Evolutionary conservation across 176 grass and related monocot genomes (phyloP).

Genomic region (Poa annua): DNA sequence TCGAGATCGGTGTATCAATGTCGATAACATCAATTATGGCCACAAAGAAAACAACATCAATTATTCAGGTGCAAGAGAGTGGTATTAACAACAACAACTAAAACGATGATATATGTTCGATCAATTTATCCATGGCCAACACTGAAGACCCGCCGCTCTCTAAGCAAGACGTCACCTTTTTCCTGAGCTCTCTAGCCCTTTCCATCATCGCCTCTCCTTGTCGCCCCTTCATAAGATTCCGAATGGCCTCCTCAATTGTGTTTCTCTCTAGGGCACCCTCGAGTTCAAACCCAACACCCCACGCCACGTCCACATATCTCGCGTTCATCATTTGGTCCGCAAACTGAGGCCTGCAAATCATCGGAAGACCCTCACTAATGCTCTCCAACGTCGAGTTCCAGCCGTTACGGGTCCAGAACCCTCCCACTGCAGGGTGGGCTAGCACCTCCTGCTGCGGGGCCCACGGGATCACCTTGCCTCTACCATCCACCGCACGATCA

Average conservation of each 20-base stretch:
- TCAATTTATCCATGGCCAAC: slow-evolving; percentile 20
- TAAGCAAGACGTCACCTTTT: not conserved
- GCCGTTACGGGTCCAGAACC: slow-evolving; percentile 48
- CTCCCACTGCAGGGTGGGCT: slow-evolving; percentile 13
- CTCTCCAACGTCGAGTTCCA: slow-evolving; percentile 59
- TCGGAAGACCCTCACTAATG: slow-evolving; percentile 36
- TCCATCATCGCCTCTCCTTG: not conserved
- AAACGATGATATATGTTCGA: slow-evolving; percentile 8
- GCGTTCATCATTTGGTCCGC: slow-evolving; percentile 51
- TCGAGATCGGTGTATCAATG: too few relatives aligned
- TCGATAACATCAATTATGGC: not conserved
- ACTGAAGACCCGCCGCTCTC: slow-evolving; percentile 24
- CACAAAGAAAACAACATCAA: not conserved
- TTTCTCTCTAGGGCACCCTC: not conserved
- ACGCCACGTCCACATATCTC: slow-evolving; percentile 27
- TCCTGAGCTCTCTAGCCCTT: slow-evolving; percentile 13
- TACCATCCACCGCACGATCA: not conserved
- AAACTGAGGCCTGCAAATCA: slow-evolving; percentile 42
- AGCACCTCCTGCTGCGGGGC: slow-evolving; percentile 53
- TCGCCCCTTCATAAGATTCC: not conserved
- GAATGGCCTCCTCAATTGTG: not conserved
- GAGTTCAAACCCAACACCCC: slow-evolving; percentile 28
- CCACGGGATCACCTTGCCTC: slow-evolving; percentile 32
- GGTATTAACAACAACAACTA: too few relatives aligned
- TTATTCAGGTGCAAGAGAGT: not conserved